Evolutionary conservation across 1,139 yeast genomes (phyloP), one percentile per base, ranked within the genome.

Genomic region (Taphrina deformans): DNA sequence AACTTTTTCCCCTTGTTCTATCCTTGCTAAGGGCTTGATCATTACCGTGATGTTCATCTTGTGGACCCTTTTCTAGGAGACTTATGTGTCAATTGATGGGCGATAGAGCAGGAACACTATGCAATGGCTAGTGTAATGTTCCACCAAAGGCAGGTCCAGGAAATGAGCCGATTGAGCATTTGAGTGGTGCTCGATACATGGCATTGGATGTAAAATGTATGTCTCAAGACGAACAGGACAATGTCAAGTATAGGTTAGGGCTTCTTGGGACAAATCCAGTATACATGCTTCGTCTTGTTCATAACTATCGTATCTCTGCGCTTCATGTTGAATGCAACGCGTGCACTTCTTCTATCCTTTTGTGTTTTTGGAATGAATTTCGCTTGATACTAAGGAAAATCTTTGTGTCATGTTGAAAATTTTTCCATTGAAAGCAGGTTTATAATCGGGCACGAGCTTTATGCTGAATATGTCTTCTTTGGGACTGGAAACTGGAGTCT

Each of bases 401-500:
- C n/a, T 6, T 4, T 38, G 16, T 1, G 6, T 38, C 16, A 38
- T 12, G 41, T 38, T 38, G 41, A 38, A 38, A 12, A 14, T 38
- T 29, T 10, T 29, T 29, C 33, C 10, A 10, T 29, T 6, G 9
- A 10, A 29, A 29, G 33, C 29, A 50, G 24, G 6, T 12, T n/a
- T n/a, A 38, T 44, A 38, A 38, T 12, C 41, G 18, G 5, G 41
- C 41, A 1, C 4, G 7, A 12, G 12, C 16, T 38, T 50, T 50
- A 59, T 27, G 63, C 63, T 18, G 40, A 50, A 51, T 27, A 59
- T 10, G 56, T 59, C 56, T 59, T 38, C 27, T 59, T 59, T 24
- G 63, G 63, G 26, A 59, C 46, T 18, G 63, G 63, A 23, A 48
- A 59, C 58, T 53, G 23, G 27, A 7, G 21, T n/a, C n/a, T 26